Evolutionary conservation across 2,329 filamentous ascomycete species (phyloP).

Genomic region (Chrysoporthe puriensis): DNA sequence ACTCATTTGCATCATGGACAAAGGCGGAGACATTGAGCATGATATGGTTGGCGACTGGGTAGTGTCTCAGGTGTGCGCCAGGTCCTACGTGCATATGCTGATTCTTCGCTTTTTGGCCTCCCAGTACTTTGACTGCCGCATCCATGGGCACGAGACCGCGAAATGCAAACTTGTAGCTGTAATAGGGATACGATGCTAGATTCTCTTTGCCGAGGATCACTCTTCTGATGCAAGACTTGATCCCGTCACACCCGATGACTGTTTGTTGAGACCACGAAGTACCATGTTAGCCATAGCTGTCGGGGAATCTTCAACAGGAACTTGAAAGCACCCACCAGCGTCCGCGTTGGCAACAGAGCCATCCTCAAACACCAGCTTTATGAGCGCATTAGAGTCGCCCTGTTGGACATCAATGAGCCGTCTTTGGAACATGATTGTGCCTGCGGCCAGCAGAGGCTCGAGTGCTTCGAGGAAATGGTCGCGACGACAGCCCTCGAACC

Average conservation of each 20-base stretch:
- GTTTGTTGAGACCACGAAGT: background rate
- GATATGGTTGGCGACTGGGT: slow-evolving; percentile 45
- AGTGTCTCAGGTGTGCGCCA: slow-evolving; percentile 54
- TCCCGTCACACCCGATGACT: slow-evolving; percentile 9
- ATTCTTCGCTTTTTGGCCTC: slow-evolving; percentile 52
- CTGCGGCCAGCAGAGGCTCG: too few relatives aligned
- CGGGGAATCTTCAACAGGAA: too few relatives aligned
- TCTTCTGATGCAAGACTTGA: background rate
- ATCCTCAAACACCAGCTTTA: slow-evolving; percentile 39
- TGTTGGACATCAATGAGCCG: too few relatives aligned
- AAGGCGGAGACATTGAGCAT: slow-evolving; percentile 61
- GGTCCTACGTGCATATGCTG: slow-evolving; percentile 61
- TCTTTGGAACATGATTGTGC: too few relatives aligned
- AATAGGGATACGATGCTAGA: background rate
- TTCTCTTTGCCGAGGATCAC: background rate
- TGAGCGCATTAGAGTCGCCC: too few relatives aligned
- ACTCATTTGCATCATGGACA: slow-evolving; percentile 42
- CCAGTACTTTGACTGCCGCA: slow-evolving; percentile 52
- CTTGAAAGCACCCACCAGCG: slow-evolving; percentile 27
- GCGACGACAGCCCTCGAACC: too few relatives aligned
- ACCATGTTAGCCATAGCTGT: too few relatives aligned
- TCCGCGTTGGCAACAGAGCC: slow-evolving; percentile 44
- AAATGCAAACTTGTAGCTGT: background rate
- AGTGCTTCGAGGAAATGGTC: too few relatives aligned
- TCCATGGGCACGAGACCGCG: slow-evolving; percentile 58